phyloP scores from a whole-genome alignment of 805 yeast species.

The Isabelozyma heimii region DNA sequence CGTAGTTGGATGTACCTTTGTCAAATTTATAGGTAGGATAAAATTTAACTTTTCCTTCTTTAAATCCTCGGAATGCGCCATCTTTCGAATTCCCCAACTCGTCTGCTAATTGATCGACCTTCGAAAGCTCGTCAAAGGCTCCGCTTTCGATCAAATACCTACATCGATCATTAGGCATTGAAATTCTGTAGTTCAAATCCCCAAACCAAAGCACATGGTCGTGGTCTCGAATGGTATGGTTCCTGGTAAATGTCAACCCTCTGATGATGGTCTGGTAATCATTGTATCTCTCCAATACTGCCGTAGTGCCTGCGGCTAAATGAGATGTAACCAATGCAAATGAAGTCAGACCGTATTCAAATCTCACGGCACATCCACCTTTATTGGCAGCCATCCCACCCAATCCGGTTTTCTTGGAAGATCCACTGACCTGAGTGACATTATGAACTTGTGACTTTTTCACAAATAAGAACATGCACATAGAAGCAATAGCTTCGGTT shows the following conservation, averaged over 20 bases:
- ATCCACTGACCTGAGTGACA: slow-evolving; percentile 87
- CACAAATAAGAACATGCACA: slow-evolving; percentile 63
- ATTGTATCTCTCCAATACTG: slow-evolving; percentile 78
- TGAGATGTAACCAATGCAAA: slow-evolving; percentile 89
- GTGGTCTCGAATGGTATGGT: slow-evolving; percentile 67
- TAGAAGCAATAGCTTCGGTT: slow-evolving; percentile 73
- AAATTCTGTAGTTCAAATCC: slow-evolving; percentile 85
- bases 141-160: slow-evolving; percentile 46
- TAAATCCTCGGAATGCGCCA: slow-evolving; percentile 70
- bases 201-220: slow-evolving; percentile 90
- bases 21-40: slow-evolving; percentile 93
- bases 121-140: slow-evolving; percentile 53
- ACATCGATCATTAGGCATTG: slow-evolving; percentile 68
- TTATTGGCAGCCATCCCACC: slow-evolving; percentile 98
- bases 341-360: slow-evolving; percentile 74
- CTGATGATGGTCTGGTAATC: slow-evolving; percentile 75
- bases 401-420: slow-evolving; percentile 90
- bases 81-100: slow-evolving; percentile 65
- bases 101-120: slow-evolving; percentile 71
- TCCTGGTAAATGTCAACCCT: slow-evolving; percentile 78
- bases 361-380: slow-evolving; percentile 93
- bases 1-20: slow-evolving; percentile 76
- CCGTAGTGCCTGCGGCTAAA: slow-evolving; percentile 86
- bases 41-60: slow-evolving; percentile 74
- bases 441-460: slow-evolving; percentile 27